phyloP scores from a whole-genome alignment of 768 basidiomycete species.

The Chiua virens region DNA sequence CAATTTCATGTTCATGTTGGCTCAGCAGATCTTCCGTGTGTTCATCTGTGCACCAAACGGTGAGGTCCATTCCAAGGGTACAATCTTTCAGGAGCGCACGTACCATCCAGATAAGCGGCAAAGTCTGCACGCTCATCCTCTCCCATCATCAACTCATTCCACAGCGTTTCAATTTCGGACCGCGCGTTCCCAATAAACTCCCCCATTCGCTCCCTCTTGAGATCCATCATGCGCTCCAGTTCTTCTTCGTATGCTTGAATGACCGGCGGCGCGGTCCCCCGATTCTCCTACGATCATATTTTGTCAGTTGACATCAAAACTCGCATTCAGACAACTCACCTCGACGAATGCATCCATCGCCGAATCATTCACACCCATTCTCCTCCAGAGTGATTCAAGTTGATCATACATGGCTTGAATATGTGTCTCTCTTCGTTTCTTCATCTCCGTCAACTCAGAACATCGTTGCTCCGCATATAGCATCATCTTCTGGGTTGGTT shows the following conservation, averaged over 20 bases:
- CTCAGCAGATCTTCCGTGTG: constrained; percentile 85
- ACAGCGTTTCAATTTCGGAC: constrained; percentile 74
- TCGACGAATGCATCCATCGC: constrained; percentile 96
- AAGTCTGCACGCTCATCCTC: constrained; percentile 83
- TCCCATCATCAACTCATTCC: constrained; percentile 85
- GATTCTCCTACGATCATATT: constrained; percentile 39
- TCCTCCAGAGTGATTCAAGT: constrained; percentile 85
- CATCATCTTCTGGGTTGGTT: constrained; percentile 75
- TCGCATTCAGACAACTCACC: constrained; percentile 20
- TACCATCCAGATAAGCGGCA: constrained; percentile 81
- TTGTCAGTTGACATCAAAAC: background rate
- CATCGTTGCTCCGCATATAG: constrained; percentile 64
- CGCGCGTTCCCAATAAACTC: constrained; percentile 82
- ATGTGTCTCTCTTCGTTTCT: constrained; percentile 70
- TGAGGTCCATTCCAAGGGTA: background rate
- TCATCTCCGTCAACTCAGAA: constrained; percentile 65
- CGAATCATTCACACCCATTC: constrained; percentile 75
- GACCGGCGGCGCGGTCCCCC: constrained; percentile 77
- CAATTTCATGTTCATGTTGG: constrained; percentile 85
- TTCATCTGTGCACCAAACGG: constrained; percentile 53
- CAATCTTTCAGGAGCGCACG: constrained; percentile 15
- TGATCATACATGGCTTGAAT: constrained; percentile 96
- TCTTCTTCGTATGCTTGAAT: constrained; percentile 87
- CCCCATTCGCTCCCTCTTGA: constrained; percentile 86
- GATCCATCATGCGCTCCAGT: constrained; percentile 82